A percentile compares a stretch with the other conserved stretches of the same genome.
phyloP scores from a whole-genome alignment of 768 basidiomycete genomes.

The Melanogaster broomeanus region DNA sequence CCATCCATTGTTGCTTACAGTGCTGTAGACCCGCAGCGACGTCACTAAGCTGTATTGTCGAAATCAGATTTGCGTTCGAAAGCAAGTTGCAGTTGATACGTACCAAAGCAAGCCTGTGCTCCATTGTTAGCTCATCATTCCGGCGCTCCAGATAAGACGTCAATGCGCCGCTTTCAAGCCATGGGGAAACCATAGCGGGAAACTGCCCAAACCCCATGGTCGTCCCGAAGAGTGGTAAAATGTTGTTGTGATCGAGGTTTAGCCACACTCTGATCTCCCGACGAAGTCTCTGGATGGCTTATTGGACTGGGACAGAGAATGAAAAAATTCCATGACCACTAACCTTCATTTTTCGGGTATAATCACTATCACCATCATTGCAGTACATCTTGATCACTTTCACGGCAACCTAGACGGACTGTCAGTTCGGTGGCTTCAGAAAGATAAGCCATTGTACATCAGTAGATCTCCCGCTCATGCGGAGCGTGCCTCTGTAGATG shows the following conservation, averaged over 20 bases:
- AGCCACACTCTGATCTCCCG: constrained; percentile 22
- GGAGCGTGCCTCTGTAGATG: neutral
- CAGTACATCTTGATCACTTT: neutral
- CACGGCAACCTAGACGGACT: neutral
- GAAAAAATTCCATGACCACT: neutral
- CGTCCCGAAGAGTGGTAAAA: constrained; percentile 18
- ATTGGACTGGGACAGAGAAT: neutral
- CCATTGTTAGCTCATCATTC: neutral
- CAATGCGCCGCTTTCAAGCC: constrained; percentile 15
- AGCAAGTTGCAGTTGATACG: neutral
- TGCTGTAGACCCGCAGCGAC: constrained; percentile 6
- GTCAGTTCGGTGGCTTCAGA: neutral
- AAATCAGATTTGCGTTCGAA: no score
- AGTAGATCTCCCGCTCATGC: neutral
- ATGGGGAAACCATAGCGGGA: constrained; percentile 22
- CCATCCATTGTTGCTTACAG: neutral
- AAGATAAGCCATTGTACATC: neutral
- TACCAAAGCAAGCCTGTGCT: neutral
- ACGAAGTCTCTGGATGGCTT: constrained; percentile 10
- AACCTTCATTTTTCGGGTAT: neutral
- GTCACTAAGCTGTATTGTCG: neutral
- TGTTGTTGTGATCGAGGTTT: constrained; percentile 18
- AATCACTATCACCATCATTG: neutral
- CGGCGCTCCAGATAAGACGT: constrained; percentile 10
- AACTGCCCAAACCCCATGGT: constrained; percentile 17